Evolutionary conservation across 148 eudicot genomes (phyloP), one percentile per base, ranked within the genome.

Genomic region (Vaccinium vitisidaea): DNA sequence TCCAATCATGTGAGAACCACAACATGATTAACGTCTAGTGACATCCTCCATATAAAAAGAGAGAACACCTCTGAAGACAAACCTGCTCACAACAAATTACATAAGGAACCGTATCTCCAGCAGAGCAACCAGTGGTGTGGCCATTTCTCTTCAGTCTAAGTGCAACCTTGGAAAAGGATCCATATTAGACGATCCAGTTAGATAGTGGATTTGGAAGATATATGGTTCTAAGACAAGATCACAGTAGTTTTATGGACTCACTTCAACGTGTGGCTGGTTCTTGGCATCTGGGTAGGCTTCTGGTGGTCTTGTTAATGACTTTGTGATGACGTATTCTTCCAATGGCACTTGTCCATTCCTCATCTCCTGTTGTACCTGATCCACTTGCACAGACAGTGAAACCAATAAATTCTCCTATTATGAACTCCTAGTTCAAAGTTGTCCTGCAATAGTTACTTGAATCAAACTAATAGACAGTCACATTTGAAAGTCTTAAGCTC

Each of bases 21-120:
- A 12, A 46, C 13, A 48, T 21, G 39, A 25, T 18, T 32, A 5
- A 80, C 54, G 48, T 54, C 25, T 25, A 59, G 69, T 75, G 8
- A 19, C 25, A 52, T 30, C 13, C 77, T 30, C 18, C 77, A 74
- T 53, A 77, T 46, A 75, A 39, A 18, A 77, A 63, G 52, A 86
- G 58, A 74, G 77, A 27, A 75, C 80, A 70, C 43, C 39, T 39
- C 83, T 43, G 11, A 85, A 30, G 58, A 84, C 87, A 83, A n/a
- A 97, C 99, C 98, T 97, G 91, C 88, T 97, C 98, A 76, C 93
- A 91, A 84, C 99, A 97, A 52, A 97, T 92, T 79, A 97, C 87
- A 85, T 97, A 97, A 46, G 99, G 99, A 86, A 97, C 99, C n/a
- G 98, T 95, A 88, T 97, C 99, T 21, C 99, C 99, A 81, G 98